Percentiles rank a stretch among this genome's conserved stretches.
phyloP scores from a whole-genome alignment of 306 rosid species.

The Vigna hirtella region DNA sequence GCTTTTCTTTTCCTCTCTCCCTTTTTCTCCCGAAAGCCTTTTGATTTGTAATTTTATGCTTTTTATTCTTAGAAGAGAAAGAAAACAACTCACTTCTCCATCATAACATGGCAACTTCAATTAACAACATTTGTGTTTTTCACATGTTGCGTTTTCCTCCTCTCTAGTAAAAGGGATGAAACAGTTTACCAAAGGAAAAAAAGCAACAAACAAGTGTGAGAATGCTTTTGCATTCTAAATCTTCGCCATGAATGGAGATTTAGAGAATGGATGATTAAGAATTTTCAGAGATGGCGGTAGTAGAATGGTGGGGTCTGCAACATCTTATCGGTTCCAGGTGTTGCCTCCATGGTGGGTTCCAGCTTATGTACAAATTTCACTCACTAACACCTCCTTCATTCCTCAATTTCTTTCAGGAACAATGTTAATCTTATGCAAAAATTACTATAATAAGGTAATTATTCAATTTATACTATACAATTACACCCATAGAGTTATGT shows the following conservation, averaged over 20 bases:
- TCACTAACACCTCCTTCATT: slow-evolving; percentile 94
- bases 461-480: not conserved
- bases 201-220: not conserved
- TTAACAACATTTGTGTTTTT: not conserved
- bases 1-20: slow-evolving; percentile 59
- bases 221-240: slow-evolving; percentile 6
- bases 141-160: not conserved
- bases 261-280: slow-evolving; percentile 61
- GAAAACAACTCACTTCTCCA: slow-evolving; percentile 51
- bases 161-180: slow-evolving; percentile 51
- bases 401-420: slow-evolving; percentile 39
- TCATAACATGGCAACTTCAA: slow-evolving; percentile 43
- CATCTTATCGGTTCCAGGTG: slow-evolving; percentile 80
- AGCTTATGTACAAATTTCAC: slow-evolving; percentile 63
- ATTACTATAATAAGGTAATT: not conserved
- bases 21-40: slow-evolving; percentile 29
- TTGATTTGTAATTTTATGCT: slow-evolving; percentile 42
- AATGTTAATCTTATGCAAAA: not conserved
- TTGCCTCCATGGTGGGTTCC: slow-evolving; percentile 71
- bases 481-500: too few species aligned
- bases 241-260: slow-evolving; percentile 51
- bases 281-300: slow-evolving; percentile 47
- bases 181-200: slow-evolving; percentile 37
- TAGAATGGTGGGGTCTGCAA: slow-evolving; percentile 52
- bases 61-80: slow-evolving; percentile 44